A percentile compares a stretch with the other conserved stretches of the same genome.
These are phyloP conservation scores for Melaleuca alternifolia DNA, from an alignment of 345 rosid species.

Conservation along the genomic window DNA sequence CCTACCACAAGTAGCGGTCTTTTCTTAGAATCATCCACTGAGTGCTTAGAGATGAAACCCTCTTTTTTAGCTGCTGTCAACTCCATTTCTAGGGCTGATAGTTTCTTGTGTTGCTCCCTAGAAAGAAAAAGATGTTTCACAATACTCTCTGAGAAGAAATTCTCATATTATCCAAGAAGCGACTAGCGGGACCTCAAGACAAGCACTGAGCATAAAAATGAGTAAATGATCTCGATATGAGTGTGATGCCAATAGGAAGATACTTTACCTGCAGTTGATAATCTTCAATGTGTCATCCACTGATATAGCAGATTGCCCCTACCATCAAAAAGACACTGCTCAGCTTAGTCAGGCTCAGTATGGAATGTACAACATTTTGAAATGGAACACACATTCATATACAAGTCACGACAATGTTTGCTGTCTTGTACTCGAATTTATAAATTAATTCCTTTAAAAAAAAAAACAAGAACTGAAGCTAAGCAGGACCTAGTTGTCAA, in stretches of 20 bases:
- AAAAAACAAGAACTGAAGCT: not conserved
- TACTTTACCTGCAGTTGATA: conserved; percentile 68
- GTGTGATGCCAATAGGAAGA: not conserved
- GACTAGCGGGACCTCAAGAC: not conserved
- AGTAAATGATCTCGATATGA: not conserved
- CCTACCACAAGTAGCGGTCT: conserved; percentile 68
- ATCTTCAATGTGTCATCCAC: conserved; percentile 89
- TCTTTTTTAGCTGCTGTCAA: conserved; percentile 51
- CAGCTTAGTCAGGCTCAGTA: not conserved
- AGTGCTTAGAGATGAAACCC: conserved; percentile 45
- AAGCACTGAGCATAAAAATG: not conserved
- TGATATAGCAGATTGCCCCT: conserved; percentile 83
- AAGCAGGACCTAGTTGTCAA: not conserved
- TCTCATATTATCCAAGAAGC: not conserved
- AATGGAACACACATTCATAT: not conserved
- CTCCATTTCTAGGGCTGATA: conserved; percentile 61
- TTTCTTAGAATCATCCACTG: conserved; percentile 25
- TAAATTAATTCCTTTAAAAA: not conserved
- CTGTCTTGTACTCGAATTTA: not conserved
- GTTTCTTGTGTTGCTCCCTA: conserved; percentile 83
- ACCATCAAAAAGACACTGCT: not conserved
- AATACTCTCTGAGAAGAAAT: not conserved
- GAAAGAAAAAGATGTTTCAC: conserved; percentile 2
- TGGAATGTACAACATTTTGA: not conserved
- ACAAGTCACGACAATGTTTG: not conserved